Conservation (phyloP, 2,329 filamentous ascomycete species). For the Colletotrichum liriopes region DNA sequence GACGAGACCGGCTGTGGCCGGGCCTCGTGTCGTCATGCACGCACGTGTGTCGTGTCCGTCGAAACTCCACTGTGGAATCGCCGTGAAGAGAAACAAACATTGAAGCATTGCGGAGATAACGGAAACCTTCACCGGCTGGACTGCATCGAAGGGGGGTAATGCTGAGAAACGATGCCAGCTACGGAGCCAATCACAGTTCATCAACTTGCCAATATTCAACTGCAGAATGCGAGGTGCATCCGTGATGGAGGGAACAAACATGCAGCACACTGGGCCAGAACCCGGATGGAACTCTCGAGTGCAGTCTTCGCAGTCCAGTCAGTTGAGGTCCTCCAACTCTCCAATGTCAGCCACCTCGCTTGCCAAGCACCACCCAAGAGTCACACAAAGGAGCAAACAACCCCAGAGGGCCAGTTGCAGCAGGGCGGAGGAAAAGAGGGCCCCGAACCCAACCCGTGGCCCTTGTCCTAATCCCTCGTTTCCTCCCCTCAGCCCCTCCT, state of each 20-base stretch:
- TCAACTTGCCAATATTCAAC: slow-evolving; percentile 5
- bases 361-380: not conserved
- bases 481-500: not conserved
- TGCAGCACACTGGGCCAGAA: not conserved
- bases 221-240: not conserved
- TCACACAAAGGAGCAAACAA: slow-evolving; percentile 8
- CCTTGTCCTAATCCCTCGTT: not conserved
- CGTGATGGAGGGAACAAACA: not conserved
- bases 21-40: not conserved
- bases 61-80: not conserved
- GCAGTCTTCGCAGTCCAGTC: not conserved
- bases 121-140: not conserved
- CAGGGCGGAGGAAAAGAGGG: not conserved
- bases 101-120: not conserved
- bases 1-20: slow-evolving; percentile 1
- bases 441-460: not conserved
- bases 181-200: slow-evolving; percentile 2
- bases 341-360: not conserved
- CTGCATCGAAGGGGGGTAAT: not conserved
- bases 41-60: not conserved
- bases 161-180: not conserved
- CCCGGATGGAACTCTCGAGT: not conserved
- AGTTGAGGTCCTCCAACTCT: not conserved
- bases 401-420: not conserved
- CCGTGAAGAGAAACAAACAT: not conserved